Base-by-base conservation (phyloP, 2,329 filamentous ascomycete genomes). In the Curvularia spicifera region DNA sequence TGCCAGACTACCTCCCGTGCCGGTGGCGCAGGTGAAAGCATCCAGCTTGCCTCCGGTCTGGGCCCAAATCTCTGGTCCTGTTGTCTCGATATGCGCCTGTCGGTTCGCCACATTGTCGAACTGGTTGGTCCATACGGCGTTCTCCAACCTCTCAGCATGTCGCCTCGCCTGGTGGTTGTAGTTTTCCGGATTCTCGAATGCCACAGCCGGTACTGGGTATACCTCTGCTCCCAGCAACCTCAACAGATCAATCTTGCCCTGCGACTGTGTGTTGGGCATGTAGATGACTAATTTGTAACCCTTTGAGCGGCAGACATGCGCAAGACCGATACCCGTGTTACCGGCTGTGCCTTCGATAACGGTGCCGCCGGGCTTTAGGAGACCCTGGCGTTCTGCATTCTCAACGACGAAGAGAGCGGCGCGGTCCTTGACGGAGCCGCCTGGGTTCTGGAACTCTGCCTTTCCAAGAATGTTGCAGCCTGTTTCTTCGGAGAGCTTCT, bases 241-340 rank as follows among this genome's bases (percentile, higher is more conserved):
- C 64, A 99, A 83, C 52, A 99, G 85, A 78, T 98, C 95, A 75
- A 99, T 91, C 83, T 99, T 99, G 76, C 93, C 95, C 80, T 97
- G 94, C 20, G 93, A 96, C 81, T 98, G 95, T 48, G 94, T 98
- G 83, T 99, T 91, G 71, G 95, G 95, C 95, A 99, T 98, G 87
- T 98, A 99, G 76, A 99, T 99, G 74, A 98, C 93, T 50, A 97
- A 88, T 76, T 90, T 90, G 84, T 99, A 98, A 40, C 94, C 95
- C 71, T 89, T 90, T 37, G 89, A 91, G 60, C 94, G 87, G 81
- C 95, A 98, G 56, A 99, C 95, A 80, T 98, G 95, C 20, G 95
- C 95, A 43, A 99, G 89, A 1, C 95, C 95, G 77, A 99, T 99
- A 65, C 95, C 95, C 29, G 95, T 99, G 83, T 98, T 99, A 52